Base-by-base conservation (phyloP, 1,139 yeast species). In the Zygoascus hellenicus region DNA sequence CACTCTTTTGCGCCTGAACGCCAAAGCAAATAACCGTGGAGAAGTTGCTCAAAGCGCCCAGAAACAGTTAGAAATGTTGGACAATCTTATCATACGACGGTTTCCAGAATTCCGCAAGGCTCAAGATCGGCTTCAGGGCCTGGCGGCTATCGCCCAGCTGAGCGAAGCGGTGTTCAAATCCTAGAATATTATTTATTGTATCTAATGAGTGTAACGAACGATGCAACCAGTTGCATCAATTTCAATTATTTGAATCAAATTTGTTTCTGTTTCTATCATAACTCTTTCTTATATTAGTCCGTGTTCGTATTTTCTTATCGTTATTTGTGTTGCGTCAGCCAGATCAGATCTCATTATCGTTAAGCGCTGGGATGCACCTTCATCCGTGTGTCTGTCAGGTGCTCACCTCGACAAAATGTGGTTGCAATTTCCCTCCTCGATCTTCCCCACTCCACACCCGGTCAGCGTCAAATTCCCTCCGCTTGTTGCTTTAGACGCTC, bases 131-230 rank as follows among this genome's bases (percentile, higher is more conserved):
- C 54, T 56, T 11, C 59, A 56, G 17, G 58, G 59, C 15, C 50
- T 57, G 5, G 59, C 60, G 5, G 58, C 56, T 16, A 51, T 54
- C 7, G 59, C 58, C 40, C 53, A 51, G 40, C 43, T 40, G 29
- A 29, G 28, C 10, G 43, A 31, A 11, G 30, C 22, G 5, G 39
- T 22, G 26, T 22, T 22, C 26, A 22, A 22, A 22, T 22, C 26
- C 26, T 22, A 22, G 15, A 31, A 31, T 31, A 14, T 13, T 13
- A 31, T 31, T 13, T 31, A 31, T 31, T n/a, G 9, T 31, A 31
- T 31, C 15, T 31, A 31, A 31, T 14, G 34, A 14, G 34, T 31
- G 34, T 31, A 31, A 31, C 15, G 13, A 13, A 13, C 15, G 34
- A 14, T 31, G 13, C 15, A 5, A 31, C 15, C 5, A 14, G 13